phyloP scores from a whole-genome alignment of 2,329 filamentous ascomycete genomes.

The Chrysosporium queenslandicum region DNA sequence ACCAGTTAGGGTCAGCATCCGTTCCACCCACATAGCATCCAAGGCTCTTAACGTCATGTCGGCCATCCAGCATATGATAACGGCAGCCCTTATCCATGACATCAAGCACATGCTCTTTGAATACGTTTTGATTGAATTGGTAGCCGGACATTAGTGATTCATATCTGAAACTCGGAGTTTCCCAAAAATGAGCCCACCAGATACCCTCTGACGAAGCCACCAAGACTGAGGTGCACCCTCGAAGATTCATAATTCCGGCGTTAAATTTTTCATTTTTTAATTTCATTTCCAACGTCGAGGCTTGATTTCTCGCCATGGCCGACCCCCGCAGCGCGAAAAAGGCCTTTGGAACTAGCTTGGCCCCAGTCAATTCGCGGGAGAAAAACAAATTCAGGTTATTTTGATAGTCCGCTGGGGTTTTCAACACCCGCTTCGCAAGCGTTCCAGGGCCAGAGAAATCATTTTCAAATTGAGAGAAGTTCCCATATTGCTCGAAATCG shows the following conservation, averaged over 20 bases:
- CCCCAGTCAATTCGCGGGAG: background rate
- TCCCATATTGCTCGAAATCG: background rate
- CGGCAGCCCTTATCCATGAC: background rate
- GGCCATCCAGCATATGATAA: background rate
- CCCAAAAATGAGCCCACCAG: conserved; percentile 10
- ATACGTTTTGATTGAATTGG: background rate
- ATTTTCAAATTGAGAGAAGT: background rate
- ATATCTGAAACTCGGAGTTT: conserved; percentile 1
- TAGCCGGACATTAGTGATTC: background rate
- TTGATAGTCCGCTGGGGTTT: background rate
- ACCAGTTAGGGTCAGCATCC: background rate
- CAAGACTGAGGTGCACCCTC: conserved; percentile 1
- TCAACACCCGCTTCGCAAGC: background rate
- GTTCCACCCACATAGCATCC: background rate
- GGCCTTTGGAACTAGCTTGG: background rate
- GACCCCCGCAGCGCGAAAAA: background rate
- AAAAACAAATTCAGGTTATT: background rate
- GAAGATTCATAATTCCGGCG: background rate
- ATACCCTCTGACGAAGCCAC: background rate
- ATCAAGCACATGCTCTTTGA: background rate
- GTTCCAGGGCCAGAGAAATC: background rate
- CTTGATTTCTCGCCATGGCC: background rate
- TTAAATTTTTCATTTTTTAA: background rate
- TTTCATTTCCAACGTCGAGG: background rate
- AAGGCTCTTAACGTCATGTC: background rate